Base-by-base conservation (phyloP, 2,329 filamentous ascomycete species). In the Emmonsia crescens region DNA sequence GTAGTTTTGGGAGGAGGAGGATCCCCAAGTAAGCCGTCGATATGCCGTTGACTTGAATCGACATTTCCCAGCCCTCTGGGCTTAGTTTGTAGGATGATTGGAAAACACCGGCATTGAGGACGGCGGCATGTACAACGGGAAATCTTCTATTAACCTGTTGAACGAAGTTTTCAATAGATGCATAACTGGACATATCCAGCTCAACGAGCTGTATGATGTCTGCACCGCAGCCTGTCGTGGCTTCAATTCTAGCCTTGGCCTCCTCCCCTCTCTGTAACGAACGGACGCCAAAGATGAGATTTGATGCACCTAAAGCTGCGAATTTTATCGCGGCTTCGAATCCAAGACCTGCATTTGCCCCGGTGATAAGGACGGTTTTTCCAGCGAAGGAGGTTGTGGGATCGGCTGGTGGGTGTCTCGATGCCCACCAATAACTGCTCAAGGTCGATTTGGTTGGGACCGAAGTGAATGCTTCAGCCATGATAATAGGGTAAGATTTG, bases 321-420 rank as follows among this genome's bases (percentile, higher is more conserved):
- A 79, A 75, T 66, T 82, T 80, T 64, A 77, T 70, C 1, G 79
- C 78, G 5, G 80, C 78, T 66, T 80, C 78, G 27, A 79, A 74
- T 0, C 81, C 81, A 16, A 83, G 69, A 4, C 81, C 81, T 1
- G 76, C 74, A 49, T 79, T 83, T 10, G 78, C 78, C 27, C 80
- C 80, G 6, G 80, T 82, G 19, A 82, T 67, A 9, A 82, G 70
- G 2, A 81, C 75, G 0, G 76, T 79, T 64, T 78, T 78, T 14
- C 76, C 75, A 19, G 3, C 19, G 19, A 42, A 42, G 3, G 40
- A 42, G 16, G 40, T 42, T 42, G 5, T 8, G 40, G 40, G 40
- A n/a, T 42, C 6, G 40, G 40, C 40, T n/a, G 40, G 40, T 42
- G 40, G 40, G 19, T 42, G 16, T 19, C 40, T 42, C 19, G 40